A percentile compares a stretch with the other conserved stretches of the same genome.
Evolutionary conservation across 129 eudicot species (phyloP).

Genomic region (Lactuca sativa): DNA sequence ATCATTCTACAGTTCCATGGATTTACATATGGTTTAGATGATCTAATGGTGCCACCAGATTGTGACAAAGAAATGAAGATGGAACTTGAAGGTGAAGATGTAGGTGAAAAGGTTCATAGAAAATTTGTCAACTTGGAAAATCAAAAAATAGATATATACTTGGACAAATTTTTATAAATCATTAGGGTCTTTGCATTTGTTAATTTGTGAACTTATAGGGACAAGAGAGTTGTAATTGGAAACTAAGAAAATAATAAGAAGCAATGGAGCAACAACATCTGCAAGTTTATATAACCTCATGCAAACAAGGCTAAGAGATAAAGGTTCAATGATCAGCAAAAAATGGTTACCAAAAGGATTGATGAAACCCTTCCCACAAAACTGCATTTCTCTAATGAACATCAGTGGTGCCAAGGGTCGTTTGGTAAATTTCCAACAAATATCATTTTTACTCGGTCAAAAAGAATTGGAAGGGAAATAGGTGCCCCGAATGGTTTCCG

Average conservation of each 20-base stretch:
- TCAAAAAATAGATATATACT: slow-evolving; percentile 65
- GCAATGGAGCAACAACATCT: slow-evolving; percentile 62
- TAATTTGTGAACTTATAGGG: slow-evolving; percentile 38
- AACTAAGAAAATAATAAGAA: slow-evolving; percentile 66
- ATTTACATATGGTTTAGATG: slow-evolving; percentile 93
- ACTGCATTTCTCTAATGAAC: slow-evolving; percentile 91
- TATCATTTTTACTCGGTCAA: slow-evolving; percentile 88
- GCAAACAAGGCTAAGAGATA: slow-evolving; percentile 65
- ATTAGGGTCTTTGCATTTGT: no score
- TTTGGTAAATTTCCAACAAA: slow-evolving; percentile 95
- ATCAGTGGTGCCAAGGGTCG: slow-evolving; percentile 99
- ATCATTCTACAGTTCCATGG: slow-evolving; percentile 73
- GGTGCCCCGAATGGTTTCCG: slow-evolving; percentile 98
- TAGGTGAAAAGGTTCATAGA: slow-evolving; percentile 88
- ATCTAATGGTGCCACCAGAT: slow-evolving; percentile 71
- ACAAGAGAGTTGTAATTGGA: slow-evolving; percentile 64
- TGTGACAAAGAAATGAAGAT: no score
- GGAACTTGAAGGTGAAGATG: slow-evolving; percentile 92
- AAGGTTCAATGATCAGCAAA: slow-evolving; percentile 69
- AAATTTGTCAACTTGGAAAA: slow-evolving; percentile 67
- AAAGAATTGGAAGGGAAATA: slow-evolving; percentile 98
- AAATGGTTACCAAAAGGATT: slow-evolving; percentile 69
- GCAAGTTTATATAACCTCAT: slow-evolving; percentile 77
- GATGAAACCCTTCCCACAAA: slow-evolving; percentile 78
- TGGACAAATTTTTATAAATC: background rate